Conservation (phyloP, 2,329 filamentous ascomycete species). For the Phialophora expanda region DNA sequence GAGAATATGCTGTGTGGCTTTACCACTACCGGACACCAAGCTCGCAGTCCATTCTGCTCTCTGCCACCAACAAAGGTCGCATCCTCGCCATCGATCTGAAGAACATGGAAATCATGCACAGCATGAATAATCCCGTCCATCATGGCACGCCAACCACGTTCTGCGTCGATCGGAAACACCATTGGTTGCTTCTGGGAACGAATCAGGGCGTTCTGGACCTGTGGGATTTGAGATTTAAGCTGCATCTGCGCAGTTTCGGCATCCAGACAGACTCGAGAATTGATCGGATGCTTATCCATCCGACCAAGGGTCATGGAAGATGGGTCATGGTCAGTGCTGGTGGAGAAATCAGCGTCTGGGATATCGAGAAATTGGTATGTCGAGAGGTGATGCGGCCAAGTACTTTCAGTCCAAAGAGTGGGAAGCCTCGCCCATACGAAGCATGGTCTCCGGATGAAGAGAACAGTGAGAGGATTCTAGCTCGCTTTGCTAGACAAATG, state of each 20-base stretch:
- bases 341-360: slow-evolving; percentile 93
- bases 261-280: slow-evolving; percentile 76
- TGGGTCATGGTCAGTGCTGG: slow-evolving; percentile 90
- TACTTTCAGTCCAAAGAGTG: slow-evolving; percentile 27
- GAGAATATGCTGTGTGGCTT: slow-evolving; percentile 83
- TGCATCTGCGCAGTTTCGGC: slow-evolving; percentile 86
- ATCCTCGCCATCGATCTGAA: slow-evolving; percentile 84
- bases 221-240: slow-evolving; percentile 95
- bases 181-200: slow-evolving; percentile 91
- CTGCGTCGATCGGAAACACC: slow-evolving; percentile 80
- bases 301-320: slow-evolving; percentile 75
- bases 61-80: slow-evolving; percentile 85
- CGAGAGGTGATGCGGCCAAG: slow-evolving; percentile 78
- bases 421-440: slow-evolving; percentile 68
- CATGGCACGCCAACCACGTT: slow-evolving; percentile 93
- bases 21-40: slow-evolving; percentile 87
- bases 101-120: slow-evolving; percentile 81
- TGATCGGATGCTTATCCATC: slow-evolving; percentile 71
- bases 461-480: slow-evolving; percentile 81
- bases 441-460: slow-evolving; percentile 91
- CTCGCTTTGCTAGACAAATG: slow-evolving; percentile 71
- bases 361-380: slow-evolving; percentile 86
- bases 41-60: slow-evolving; percentile 74
- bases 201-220: slow-evolving; percentile 90
- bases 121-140: slow-evolving; percentile 83